Base-by-base conservation (phyloP, 441 rosid species). In the Viola pubescens region DNA sequence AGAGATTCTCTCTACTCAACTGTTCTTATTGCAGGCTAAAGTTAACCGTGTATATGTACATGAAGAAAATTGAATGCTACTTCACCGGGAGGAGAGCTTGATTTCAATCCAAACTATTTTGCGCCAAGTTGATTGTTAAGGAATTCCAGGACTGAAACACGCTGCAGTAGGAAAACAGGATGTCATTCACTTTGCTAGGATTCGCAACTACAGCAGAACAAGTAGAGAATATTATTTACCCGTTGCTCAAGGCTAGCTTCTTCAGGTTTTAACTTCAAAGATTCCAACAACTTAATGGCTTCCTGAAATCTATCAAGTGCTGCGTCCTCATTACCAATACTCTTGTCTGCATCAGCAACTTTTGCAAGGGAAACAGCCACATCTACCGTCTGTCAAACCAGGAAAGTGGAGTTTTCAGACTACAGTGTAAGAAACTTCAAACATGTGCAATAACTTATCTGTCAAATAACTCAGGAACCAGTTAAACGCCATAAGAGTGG, bases 351-450 rank as follows among this genome's bases (percentile, higher is more conserved):
- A 66, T 94, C 99, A 2, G 97, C 97, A 62, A 91, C 95, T 80
- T 94, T 94, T 60, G 97, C 95, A 9, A 88, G 87, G 44, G 97
- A 94, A 60, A 86, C 83, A 12, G 94, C 96, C 62, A 94, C 82
- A 74, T 94, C 99, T 59, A 90, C 77, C 64, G 75, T 63, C 97
- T 94, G 7, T 49, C 39, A 39, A 7, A 41, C 61, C 10, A 54
- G 34, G 34, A 26, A 26, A 26, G 34, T 26, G 34, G 34, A 26
- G 34, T 26, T 26, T 26, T 2, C 34, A 26, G 34, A 26, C 34
- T 26, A 26, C 34, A 26, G 34, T 2, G 34, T 26, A 26, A 26
- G 34, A 26, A 26, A 26, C 34, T 26, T 26, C 34, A 26, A 26
- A 26, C 34, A 26, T 26, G 34, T 26, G 34, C 34, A 26, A 26